Percentiles rank a stretch among this genome's conserved stretches.
phyloP scores from a whole-genome alignment of 129 eudicot species.

The Lonicera japonica region DNA sequence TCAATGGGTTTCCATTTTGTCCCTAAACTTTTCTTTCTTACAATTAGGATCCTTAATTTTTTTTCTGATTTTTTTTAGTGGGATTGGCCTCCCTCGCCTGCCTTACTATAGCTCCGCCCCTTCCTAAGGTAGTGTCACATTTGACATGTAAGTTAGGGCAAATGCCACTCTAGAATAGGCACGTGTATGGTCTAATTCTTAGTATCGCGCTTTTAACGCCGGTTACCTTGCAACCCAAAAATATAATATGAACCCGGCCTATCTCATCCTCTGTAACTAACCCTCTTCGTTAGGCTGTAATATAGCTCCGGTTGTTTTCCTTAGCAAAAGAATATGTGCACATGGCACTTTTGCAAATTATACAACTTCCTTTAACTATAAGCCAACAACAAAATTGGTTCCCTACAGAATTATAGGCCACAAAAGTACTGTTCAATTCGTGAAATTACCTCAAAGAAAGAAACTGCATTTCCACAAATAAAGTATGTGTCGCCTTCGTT shows the following conservation, averaged over 20 bases:
- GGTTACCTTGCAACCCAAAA: conserved; percentile 15
- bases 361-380: too few species aligned
- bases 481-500: conserved; percentile 37
- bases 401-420: too few species aligned
- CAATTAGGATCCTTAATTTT: too few species aligned
- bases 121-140: conserved; percentile 7
- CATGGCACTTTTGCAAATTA: conserved; percentile 20
- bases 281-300: conserved; percentile 24
- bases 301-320: conserved; percentile 11
- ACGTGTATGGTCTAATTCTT: conserved; percentile 30
- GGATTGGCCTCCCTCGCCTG: too few species aligned
- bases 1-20: too few species aligned
- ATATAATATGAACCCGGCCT: conserved; percentile 27
- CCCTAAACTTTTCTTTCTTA: too few species aligned
- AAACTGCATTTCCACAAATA: conserved; percentile 28
- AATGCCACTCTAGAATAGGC: conserved; percentile 19
- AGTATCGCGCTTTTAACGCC: conserved; percentile 1
- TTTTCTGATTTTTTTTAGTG: too few species aligned
- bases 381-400: too few species aligned
- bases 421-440: too few species aligned
- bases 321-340: conserved; percentile 19
- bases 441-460: conserved; percentile 16
- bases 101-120: too few species aligned
- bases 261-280: conserved; percentile 5
- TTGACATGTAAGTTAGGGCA: conserved; percentile 13